Percentiles rank a stretch among this genome's conserved stretches.
These are phyloP conservation scores for Phaffomyces thermotolerans DNA, from an alignment of 805 yeast genomes.

Conservation along the genomic window DNA sequence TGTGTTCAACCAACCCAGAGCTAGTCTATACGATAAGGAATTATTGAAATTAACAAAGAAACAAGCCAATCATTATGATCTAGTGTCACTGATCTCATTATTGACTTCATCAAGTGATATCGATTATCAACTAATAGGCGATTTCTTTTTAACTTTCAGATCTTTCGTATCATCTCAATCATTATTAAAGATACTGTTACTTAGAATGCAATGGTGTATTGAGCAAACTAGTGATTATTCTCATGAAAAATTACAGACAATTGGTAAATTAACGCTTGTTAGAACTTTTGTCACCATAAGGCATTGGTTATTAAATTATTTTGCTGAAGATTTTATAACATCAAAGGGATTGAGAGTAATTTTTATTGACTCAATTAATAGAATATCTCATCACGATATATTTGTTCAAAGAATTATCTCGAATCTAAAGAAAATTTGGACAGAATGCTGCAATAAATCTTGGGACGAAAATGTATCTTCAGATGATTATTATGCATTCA, in stretches of 20 bases:
- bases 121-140: slow-evolving; percentile 73
- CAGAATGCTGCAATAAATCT: slow-evolving; percentile 24
- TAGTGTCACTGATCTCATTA: slow-evolving; percentile 10
- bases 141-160: slow-evolving; percentile 81
- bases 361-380: slow-evolving; percentile 33
- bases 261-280: slow-evolving; percentile 62
- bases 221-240: slow-evolving; percentile 25
- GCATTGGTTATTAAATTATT: slow-evolving; percentile 87
- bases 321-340: slow-evolving; percentile 71
- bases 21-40: neutral
- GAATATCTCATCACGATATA: slow-evolving; percentile 12
- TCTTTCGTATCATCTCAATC: slow-evolving; percentile 53
- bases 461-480: slow-evolving; percentile 27
- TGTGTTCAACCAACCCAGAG: slow-evolving; percentile 6
- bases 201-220: slow-evolving; percentile 70
- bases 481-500: slow-evolving; percentile 15
- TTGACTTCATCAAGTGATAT: slow-evolving; percentile 28
- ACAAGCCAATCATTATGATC: slow-evolving; percentile 2
- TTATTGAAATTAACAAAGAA: neutral
- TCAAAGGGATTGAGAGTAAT: slow-evolving; percentile 39
- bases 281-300: slow-evolving; percentile 82
- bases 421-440: slow-evolving; percentile 46
- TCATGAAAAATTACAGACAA: slow-evolving; percentile 27
- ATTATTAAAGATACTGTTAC: slow-evolving; percentile 52
- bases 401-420: slow-evolving; percentile 32